Evolutionary conservation across 805 yeast genomes (phyloP).

Genomic region (Lachancea meyersii): DNA sequence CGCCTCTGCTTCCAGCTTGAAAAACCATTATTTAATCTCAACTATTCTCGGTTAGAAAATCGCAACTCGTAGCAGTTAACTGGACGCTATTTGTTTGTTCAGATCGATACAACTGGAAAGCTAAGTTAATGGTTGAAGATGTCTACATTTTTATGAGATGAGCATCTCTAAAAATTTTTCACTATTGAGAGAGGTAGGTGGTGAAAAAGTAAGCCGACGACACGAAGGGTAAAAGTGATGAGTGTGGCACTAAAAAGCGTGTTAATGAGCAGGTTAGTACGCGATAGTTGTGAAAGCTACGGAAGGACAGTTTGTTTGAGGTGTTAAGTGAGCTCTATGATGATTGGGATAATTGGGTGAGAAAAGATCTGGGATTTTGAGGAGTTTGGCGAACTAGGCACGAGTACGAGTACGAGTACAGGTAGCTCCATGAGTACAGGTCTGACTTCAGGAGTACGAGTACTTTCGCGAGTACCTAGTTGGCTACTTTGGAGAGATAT

Average conservation of each 20-base stretch:
- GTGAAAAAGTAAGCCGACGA: constrained; percentile 3
- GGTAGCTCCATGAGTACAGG: no score
- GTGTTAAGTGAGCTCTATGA: no score
- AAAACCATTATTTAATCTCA: constrained; percentile 55
- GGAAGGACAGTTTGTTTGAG: no score
- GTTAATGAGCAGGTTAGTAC: background rate
- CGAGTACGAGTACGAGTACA: no score
- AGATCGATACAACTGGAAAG: background rate
- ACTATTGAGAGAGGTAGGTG: background rate
- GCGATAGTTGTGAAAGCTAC: no score
- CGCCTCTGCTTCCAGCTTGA: constrained; percentile 63
- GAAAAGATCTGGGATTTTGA: no score
- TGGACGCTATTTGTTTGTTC: background rate
- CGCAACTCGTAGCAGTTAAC: background rate
- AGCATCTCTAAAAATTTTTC: constrained; percentile 12
- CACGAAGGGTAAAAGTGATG: background rate
- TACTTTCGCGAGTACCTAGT: no score
- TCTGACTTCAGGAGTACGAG: no score
- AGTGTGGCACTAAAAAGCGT: background rate
- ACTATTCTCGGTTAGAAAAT: background rate
- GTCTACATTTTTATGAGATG: constrained; percentile 7
- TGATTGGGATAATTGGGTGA: no score
- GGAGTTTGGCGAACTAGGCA: no score
- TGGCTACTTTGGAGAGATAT: no score
- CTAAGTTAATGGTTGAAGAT: background rate